Base-by-base conservation (phyloP, 2,329 filamentous ascomycete genomes). In the Epichloe typhina region DNA sequence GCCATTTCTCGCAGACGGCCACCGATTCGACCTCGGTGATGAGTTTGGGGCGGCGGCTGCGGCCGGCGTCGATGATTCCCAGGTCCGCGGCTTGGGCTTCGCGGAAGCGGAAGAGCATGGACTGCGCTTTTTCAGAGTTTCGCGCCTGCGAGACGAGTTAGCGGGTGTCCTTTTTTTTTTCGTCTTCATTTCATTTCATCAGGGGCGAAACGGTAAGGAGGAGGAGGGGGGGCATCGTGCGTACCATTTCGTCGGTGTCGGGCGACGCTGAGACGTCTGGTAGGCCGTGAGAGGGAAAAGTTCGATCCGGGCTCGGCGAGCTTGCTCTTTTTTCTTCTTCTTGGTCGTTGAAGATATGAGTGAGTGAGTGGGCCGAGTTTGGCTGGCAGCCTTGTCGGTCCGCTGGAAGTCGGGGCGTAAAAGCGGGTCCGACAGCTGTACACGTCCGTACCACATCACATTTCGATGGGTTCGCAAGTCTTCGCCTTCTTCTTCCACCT, bases 51-150 rank as follows among this genome's bases (percentile, higher is more conserved):
- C 93, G 88, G 11, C 90, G 87, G 8, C 88, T 85, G 55, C 90
- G 87, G 53, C 88, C 86, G 31, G 86, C 86, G 73, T 97, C 91
- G 70, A 98, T 87, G 68, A 97, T 96, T 64, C 91, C 91, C 46
- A 96, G 79, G 71, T 96, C 90, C 57, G 89, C 88, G 58, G 91
- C 91, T 79, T 97, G 93, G 61, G 91, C 87, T 64, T 95, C 93
- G 68, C 93, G 88, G 76, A 98, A 98, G 76, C 93, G 91, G 75
- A 96, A 98, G 69, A 98, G 91, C 91, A 98, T 98, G 46, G 90
- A 96, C 75, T 98, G 93, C 63, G 93, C 91, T 70, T 97, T 98
- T 78, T 97, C 91, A 44, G 88, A 91, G 70, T 97, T 96, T 65
- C 91, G 91, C 64, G 91, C 90, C 91, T 89, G 39, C 12, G 5